These are phyloP conservation scores for Beauveria medogensis DNA, from an alignment of 2,329 filamentous ascomycete genomes.

Conservation along the genomic window DNA sequence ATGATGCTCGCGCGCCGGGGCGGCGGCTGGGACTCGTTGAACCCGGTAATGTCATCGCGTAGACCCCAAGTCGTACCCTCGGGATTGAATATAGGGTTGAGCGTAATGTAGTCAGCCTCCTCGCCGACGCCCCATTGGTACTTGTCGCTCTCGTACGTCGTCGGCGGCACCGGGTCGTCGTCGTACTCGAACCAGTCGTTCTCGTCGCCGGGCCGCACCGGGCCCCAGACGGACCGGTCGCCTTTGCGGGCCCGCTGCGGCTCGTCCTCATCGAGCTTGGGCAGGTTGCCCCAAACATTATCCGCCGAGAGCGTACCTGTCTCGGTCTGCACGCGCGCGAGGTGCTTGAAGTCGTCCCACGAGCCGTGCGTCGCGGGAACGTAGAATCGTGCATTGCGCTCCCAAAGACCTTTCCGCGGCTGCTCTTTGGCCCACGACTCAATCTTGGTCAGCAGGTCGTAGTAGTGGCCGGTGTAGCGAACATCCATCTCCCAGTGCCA, in stretches of 20 bases:
- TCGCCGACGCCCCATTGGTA: constrained; percentile 84
- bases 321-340: constrained; percentile 68
- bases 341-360: constrained; percentile 70
- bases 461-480: constrained; percentile 83
- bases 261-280: constrained; percentile 32
- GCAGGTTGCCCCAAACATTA: constrained; percentile 55
- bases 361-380: constrained; percentile 66
- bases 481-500: constrained; percentile 97
- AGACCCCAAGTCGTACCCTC: constrained; percentile 80
- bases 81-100: constrained; percentile 87
- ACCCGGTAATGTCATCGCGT: constrained; percentile 75
- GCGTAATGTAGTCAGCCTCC: constrained; percentile 83
- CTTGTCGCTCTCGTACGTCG: constrained; percentile 64
- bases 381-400: constrained; percentile 71
- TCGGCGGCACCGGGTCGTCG: constrained; percentile 66
- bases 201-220: constrained; percentile 58
- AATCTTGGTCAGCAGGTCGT: constrained; percentile 62
- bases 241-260: constrained; percentile 28
- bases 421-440: constrained; percentile 63
- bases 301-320: constrained; percentile 57
- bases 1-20: constrained; percentile 82
- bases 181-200: constrained; percentile 65
- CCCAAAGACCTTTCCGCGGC: constrained; percentile 74
- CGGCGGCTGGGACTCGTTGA: constrained; percentile 53
- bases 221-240: constrained; percentile 74